These are phyloP conservation scores for Solanum sitiens DNA, from an alignment of 257 asterid genomes.

Conservation along the genomic window DNA sequence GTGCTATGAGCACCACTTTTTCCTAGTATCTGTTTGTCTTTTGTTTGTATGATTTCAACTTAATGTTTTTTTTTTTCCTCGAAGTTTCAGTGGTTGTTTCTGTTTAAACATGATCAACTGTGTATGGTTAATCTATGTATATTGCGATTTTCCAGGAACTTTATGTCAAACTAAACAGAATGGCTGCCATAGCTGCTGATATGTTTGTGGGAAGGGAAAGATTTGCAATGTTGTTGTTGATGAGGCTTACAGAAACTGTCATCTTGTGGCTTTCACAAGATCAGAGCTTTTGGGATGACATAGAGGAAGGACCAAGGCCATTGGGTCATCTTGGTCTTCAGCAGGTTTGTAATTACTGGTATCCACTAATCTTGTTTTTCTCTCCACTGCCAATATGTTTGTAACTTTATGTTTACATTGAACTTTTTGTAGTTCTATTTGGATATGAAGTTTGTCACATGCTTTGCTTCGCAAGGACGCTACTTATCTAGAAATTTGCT, in stretches of 20 bases:
- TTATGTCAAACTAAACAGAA: slow-evolving; percentile 74
- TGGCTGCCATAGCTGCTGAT: slow-evolving; percentile 79
- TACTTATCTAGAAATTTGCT: slow-evolving; percentile 87
- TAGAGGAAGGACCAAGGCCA: slow-evolving; percentile 83
- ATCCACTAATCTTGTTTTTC: background rate
- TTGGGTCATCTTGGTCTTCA: slow-evolving; percentile 86
- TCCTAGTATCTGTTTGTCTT: background rate
- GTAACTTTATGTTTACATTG: background rate
- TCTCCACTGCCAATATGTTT: background rate
- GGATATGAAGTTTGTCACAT: slow-evolving; percentile 95
- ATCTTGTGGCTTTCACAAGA: slow-evolving; percentile 94
- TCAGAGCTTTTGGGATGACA: slow-evolving; percentile 95
- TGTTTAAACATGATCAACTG: background rate
- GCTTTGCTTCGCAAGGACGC: slow-evolving; percentile 94
- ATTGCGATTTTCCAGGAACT: slow-evolving; percentile 56
- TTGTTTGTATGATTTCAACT: background rate
- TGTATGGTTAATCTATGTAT: background rate
- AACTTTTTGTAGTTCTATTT: slow-evolving; percentile 69
- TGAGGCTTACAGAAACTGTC: slow-evolving; percentile 98
- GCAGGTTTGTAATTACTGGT: slow-evolving; percentile 49
- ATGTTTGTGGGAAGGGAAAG: slow-evolving; percentile 98
- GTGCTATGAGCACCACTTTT: background rate
- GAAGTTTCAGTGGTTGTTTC: background rate
- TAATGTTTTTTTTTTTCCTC: background rate
- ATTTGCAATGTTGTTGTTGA: slow-evolving; percentile 74